Conservation (phyloP, 2,329 filamentous ascomycete species). For the Orbilia ellipsospora region DNA sequence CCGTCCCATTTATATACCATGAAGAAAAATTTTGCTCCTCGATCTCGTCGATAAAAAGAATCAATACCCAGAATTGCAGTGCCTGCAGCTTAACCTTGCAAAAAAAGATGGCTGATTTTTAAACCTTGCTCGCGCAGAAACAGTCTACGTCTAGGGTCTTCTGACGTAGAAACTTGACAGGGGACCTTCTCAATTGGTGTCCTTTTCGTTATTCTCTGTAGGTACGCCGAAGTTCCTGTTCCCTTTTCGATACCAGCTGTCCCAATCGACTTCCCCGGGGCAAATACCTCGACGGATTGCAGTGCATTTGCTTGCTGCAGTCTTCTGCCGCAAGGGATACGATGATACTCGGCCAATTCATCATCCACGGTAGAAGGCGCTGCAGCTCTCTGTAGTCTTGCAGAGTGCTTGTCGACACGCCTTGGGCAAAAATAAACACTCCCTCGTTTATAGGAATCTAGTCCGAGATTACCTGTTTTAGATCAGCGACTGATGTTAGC, state of each 20-base stretch:
- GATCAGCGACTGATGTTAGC: constrained; percentile 55
- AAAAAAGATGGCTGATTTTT: constrained; percentile 49
- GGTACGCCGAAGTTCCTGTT: constrained; percentile 21
- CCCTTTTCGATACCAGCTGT: constrained; percentile 43
- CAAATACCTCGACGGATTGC: constrained; percentile 31
- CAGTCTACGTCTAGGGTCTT: constrained; percentile 37
- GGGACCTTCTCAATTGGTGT: constrained; percentile 10
- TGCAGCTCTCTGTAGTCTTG: neutral
- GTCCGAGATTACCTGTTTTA: constrained; percentile 55
- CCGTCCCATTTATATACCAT: constrained; percentile 52
- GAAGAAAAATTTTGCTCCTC: constrained; percentile 54
- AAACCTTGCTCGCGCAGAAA: constrained; percentile 41
- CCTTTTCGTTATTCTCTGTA: constrained; percentile 26
- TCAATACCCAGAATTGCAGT: constrained; percentile 48
- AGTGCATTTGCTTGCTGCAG: constrained; percentile 21
- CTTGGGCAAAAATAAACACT: constrained; percentile 29
- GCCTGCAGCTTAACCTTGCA: constrained; percentile 53
- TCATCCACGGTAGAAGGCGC: constrained; percentile 21
- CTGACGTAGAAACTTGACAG: constrained; percentile 55
- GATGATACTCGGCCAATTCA: constrained; percentile 49
- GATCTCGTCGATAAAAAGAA: constrained; percentile 35
- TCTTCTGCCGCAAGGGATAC: constrained; percentile 13
- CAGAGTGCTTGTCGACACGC: constrained; percentile 3
- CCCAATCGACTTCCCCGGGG: constrained; percentile 35
- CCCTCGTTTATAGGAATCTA: constrained; percentile 32